Evolutionary conservation across 1,139 yeast genomes (phyloP).

Genomic region (Debaryomyces sp.): DNA sequence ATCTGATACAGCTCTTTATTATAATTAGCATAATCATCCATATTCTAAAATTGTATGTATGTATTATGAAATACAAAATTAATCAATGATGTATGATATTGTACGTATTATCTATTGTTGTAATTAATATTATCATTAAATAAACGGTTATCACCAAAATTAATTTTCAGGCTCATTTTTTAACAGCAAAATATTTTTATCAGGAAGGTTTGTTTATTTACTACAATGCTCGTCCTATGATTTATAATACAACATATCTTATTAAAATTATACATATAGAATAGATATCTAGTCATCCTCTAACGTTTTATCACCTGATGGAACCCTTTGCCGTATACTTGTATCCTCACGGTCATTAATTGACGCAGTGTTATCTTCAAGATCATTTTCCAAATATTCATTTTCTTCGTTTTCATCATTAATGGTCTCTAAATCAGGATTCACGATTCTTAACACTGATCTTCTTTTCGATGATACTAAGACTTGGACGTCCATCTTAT

Average conservation of each 20-base stretch:
- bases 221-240: background rate
- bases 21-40: constrained; percentile 4
- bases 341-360: constrained; percentile 2
- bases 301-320: constrained; percentile 26
- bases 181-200: background rate
- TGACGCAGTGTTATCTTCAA: background rate
- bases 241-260: background rate
- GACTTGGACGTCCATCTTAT: constrained; percentile 69
- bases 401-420: constrained; percentile 16
- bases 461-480: constrained; percentile 72
- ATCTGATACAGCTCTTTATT: constrained; percentile 4
- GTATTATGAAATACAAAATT: background rate
- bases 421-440: constrained; percentile 51
- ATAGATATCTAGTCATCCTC: constrained; percentile 5
- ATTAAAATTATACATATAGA: constrained; percentile 1
- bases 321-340: constrained; percentile 30
- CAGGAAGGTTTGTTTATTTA: background rate
- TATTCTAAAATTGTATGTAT: background rate
- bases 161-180: constrained; percentile 1
- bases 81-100: background rate
- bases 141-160: background rate
- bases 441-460: constrained; percentile 61
- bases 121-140: background rate
- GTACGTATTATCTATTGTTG: background rate
- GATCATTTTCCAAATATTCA: constrained; percentile 10